Evolutionary conservation across 495 filamentous ascomycete genomes (phyloP), one percentile per base, ranked within the genome.

Genomic region (Bathelium albidoporum): DNA sequence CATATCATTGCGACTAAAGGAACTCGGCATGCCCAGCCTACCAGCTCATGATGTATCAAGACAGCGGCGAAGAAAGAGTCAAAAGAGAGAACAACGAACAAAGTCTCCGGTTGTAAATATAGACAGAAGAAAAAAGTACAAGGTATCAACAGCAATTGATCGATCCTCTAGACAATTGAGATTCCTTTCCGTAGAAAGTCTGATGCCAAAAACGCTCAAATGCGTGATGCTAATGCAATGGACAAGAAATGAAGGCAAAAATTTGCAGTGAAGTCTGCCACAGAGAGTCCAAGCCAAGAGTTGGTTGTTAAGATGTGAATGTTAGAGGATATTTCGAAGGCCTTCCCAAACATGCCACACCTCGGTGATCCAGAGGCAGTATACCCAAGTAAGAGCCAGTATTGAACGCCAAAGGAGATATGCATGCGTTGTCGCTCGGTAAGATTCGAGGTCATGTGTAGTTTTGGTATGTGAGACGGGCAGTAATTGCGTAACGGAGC

Each of bases 131-230:
- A 20, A 49, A 49, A 49, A 49, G 44, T 18, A 55, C 20, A 29
- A 11, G 20, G 49, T 55, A 55, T 55, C 16, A 16, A 55, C 49
- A 55, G 24, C 24, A 29, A 29, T 20, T 3, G 11, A 49, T 20
- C 10, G 11, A 49, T 49, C 20, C 49, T 55, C 49, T 55, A 55
- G 29, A 20, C 49, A 55, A 55, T 29, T 55, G 49, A 55, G 49
- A 55, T 55, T 24, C 29, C 16, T 55, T 16, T 24, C 26, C 5
- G 34, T 28, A 28, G 24, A 55, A 55, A 55, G 1, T 26, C 20
- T 55, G 49, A 55, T 55, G 49, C 49, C 49, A 55, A 55, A n/a
- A n/a, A 55, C 49, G 49, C 49, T 55, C 16, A 26, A 20, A 55
- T 16, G 24, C 9, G 10, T 11, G 9, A 29, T 28, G 49, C 22